Base-by-base conservation (phyloP, 306 rosid genomes). In the Vigna unguiculata region DNA sequence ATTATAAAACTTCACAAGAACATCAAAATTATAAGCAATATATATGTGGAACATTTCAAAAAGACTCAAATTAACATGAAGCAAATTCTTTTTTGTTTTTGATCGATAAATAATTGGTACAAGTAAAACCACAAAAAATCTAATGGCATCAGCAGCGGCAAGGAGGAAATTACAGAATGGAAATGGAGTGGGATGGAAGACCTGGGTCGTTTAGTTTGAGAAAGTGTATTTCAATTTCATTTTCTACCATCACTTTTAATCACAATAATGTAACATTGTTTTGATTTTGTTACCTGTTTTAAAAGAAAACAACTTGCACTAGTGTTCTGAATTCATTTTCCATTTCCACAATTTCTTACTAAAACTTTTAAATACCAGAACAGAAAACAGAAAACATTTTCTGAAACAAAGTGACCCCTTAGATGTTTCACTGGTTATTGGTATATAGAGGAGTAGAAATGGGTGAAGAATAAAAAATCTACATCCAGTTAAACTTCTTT, bases 1-100 rank as follows among this genome's bases (percentile, higher is more conserved):
- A 60, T 16, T 49, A 61, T 47, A 75, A 57, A 54, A 61, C 69
- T 75, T 67, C 74, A 59, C 62, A 81, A 40, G 45, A 72, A 76
- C 69, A 21, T 53, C 68, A 78, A 40, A 57, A 54, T 43, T 7
- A 47, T 38, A 21, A 36, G 58, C 66, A 43, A 38, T 62, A 48
- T 6, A 40, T 17, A 41, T 4, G 54, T 21, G 51, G 36, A 54
- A 34, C 20, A 14, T 45, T 20, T 40, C 70, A 66, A 69, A 78
- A 49, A 19, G 41, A 21, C 16, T 43, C 48, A 74, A 63, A 51
- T 68, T 24, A 68, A 20, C 69, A 67, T 21, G 12, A 58, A 38
- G 58, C 4, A 15, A 54, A 77, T 1, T 48, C 40, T 53, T 28
- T 28, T 28, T 28, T 3, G 3, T 28, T 28, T 28, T 28, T 28